Evolutionary conservation across 352 stramenopile species (phyloP), one percentile per base, ranked within the genome.

Genomic region (Globisporangium splendens): DNA sequence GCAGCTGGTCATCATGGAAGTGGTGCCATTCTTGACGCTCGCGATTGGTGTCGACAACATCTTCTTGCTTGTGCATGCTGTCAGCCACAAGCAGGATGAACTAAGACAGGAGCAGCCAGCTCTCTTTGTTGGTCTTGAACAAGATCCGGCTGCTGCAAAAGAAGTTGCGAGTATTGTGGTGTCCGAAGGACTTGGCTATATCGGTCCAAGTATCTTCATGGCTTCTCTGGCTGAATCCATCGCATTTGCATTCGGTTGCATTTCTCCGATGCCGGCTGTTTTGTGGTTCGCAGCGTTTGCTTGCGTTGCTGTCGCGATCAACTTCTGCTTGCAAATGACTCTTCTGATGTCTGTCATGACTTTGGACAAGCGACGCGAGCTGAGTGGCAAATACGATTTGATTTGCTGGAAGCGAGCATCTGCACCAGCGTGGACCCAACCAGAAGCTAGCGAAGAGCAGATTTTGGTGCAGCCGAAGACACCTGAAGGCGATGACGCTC

Each of bases 21-120:
- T 88, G 17, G 76, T 88, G 28, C 78, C 78, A 22, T 88, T 88
- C 59, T 59, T 88, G 44, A 80, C 78, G 48, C 61, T 88, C 24
- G 78, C 78, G 3, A 88, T 88, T 33, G 78, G 78, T 57, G 78
- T 88, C 6, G 78, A 88, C 55, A 88, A 88, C 42, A 88, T 88
- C 43, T 88, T 88, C 67, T 49, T 88, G 31, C 39, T 88, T n/a
- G 74, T 88, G 24, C 72, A 86, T 33, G 73, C 78, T 12, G 72
- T 88, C 50, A 72, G 62, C 4, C 58, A 79, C 50, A 76, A 80
- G 48, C 68, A 86, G 38, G 65, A 83, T 18, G 58, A 77, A 33
- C 56, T 77, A 13, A 59, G 61, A 8, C 49, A 57, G 20, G 56
- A 71, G 3, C 62, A 79, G 41, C 69, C 63, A 18, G 70, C 62